These are phyloP conservation scores for Colletotrichum orbiculare DNA, from an alignment of 2,329 filamentous ascomycete species.

Conservation along the genomic window DNA sequence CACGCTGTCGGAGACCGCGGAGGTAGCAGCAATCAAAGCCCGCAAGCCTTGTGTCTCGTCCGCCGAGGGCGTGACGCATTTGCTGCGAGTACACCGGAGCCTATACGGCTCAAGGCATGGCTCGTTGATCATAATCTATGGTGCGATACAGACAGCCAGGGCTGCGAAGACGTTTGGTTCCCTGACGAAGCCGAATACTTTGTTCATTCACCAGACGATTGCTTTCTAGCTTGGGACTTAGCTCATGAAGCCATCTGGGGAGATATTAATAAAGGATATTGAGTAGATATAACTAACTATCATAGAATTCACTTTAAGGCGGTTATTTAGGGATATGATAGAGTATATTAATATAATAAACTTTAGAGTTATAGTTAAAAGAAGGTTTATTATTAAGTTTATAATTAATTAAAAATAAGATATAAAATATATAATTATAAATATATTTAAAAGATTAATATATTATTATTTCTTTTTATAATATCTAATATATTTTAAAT, in stretches of 20 bases:
- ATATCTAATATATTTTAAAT: no score
- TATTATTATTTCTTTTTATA: no score
- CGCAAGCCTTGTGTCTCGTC: constrained; percentile 37
- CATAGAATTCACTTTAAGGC: no score
- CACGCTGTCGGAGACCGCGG: constrained; percentile 1
- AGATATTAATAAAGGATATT: neutral
- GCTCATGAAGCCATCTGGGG: neutral
- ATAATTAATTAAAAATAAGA: no score
- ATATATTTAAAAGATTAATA: no score
- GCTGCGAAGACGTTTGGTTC: neutral
- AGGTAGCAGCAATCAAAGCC: constrained; percentile 11
- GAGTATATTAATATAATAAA: no score
- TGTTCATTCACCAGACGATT: constrained; percentile 12
- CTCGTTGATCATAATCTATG: constrained; percentile 20
- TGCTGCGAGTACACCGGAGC: constrained; percentile 39
- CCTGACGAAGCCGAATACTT: constrained; percentile 11
- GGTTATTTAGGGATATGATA: no score
- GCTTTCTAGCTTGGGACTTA: constrained; percentile 10
- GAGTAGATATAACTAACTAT: no score
- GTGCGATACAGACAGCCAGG: constrained; percentile 14
- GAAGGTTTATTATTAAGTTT: no score
- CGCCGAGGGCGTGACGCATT: constrained; percentile 38
- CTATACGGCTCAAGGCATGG: constrained; percentile 33
- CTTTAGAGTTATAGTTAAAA: no score
- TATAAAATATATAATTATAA: no score